Evolutionary conservation across 108 stramenopile genomes (phyloP).

Genomic region (Cylindrotheca closterium): DNA sequence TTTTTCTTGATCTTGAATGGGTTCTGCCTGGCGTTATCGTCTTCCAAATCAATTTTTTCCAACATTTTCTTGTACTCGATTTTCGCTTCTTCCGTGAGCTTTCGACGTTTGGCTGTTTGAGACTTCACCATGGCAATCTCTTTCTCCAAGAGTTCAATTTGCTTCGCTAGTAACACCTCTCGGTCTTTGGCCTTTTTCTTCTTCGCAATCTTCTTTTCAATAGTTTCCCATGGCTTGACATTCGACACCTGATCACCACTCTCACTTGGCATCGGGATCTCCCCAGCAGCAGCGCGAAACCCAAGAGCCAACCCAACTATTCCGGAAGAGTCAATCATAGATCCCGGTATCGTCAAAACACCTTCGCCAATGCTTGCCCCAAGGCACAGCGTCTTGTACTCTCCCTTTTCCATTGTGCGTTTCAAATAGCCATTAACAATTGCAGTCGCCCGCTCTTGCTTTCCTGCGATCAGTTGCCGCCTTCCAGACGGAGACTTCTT

Average conservation of each 20-base stretch:
- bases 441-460: conserved; percentile 68
- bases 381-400: conserved; percentile 42
- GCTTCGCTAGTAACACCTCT: conserved; percentile 29
- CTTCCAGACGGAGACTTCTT: conserved; percentile 25
- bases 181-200: conserved; percentile 54
- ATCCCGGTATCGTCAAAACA: conserved; percentile 50
- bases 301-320: conserved; percentile 84
- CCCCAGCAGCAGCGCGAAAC: conserved; percentile 83
- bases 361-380: conserved; percentile 35
- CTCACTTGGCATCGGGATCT: conserved; percentile 63
- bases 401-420: conserved; percentile 42
- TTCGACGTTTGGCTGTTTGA: conserved; percentile 13
- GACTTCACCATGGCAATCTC: conserved; percentile 30
- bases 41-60: conserved; percentile 22
- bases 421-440: conserved; percentile 73
- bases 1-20: conserved; percentile 33
- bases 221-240: conserved; percentile 66
- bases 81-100: conserved; percentile 24
- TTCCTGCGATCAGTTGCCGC: conserved; percentile 39
- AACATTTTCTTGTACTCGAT: conserved; percentile 8
- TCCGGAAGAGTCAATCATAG: conserved; percentile 67
- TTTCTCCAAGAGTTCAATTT: conserved; percentile 42
- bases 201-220: conserved; percentile 46
- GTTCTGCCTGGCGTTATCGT: conserved; percentile 37
- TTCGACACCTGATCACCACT: conserved; percentile 38